Conservation (phyloP, 1,284 basidiomycete species). For the Pseudozyma thailandica region DNA sequence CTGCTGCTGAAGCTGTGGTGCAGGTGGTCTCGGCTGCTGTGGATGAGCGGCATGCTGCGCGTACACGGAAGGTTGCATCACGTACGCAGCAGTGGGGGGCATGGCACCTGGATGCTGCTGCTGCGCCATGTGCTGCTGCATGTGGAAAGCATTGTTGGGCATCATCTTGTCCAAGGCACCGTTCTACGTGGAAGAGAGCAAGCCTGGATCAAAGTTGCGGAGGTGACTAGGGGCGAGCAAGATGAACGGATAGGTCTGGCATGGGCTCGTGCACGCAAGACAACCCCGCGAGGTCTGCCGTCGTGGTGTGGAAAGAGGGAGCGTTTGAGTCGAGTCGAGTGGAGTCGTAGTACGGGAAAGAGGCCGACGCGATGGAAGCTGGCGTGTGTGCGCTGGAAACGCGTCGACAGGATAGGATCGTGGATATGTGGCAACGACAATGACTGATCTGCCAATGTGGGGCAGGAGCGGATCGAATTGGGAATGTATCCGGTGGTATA, state of each 20-base stretch:
- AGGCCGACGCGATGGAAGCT: not conserved
- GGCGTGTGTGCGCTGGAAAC: not conserved
- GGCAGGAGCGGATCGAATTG: not conserved
- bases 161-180: slow-evolving; percentile 26
- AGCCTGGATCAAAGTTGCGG: not conserved
- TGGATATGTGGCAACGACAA: not conserved
- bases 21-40: slow-evolving; percentile 18
- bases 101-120: slow-evolving; percentile 29
- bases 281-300: slow-evolving; percentile 7
- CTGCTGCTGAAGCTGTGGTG: slow-evolving; percentile 12
- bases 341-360: too few relatives aligned
- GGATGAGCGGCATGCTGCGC: slow-evolving; percentile 26
- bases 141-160: slow-evolving; percentile 43
- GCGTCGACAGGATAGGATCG: not conserved
- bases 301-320: not conserved
- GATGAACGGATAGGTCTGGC: not conserved
- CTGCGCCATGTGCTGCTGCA: slow-evolving; percentile 33
- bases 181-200: not conserved
- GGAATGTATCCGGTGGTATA: too few relatives aligned
- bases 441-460: not conserved
- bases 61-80: slow-evolving; percentile 32
- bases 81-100: slow-evolving; percentile 12
- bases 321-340: too few relatives aligned
- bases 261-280: not conserved
- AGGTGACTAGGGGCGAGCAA: not conserved